Evolutionary conservation across 108 stramenopile genomes (phyloP).

Genomic region (Nitzschia inconspicua): DNA sequence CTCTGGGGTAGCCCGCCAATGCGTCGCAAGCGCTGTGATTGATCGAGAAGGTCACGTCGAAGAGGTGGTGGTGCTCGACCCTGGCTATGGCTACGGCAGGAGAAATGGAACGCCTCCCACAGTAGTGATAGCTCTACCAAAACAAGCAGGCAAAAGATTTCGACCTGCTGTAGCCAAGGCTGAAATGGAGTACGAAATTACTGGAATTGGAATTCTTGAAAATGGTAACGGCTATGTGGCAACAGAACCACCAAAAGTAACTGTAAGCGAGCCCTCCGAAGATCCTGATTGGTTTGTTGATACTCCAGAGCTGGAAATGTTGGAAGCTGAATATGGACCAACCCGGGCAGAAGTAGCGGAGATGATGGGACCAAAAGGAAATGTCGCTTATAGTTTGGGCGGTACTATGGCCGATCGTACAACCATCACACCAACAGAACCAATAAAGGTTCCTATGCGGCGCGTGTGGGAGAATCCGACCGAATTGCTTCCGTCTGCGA

Average conservation of each 20-base stretch:
- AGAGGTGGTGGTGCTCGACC: slow-evolving; percentile 64
- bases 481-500: slow-evolving; percentile 50
- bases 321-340: slow-evolving; percentile 8
- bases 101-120: slow-evolving; percentile 44
- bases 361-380: slow-evolving; percentile 25
- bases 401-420: neutral
- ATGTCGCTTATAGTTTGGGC: slow-evolving; percentile 15
- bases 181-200: slow-evolving; percentile 70
- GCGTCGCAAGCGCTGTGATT: slow-evolving; percentile 69
- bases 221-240: slow-evolving; percentile 71
- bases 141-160: slow-evolving; percentile 3
- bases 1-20: slow-evolving; percentile 30
- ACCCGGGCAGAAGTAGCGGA: slow-evolving; percentile 18
- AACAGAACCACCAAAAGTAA: slow-evolving; percentile 56
- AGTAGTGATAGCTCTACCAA: slow-evolving; percentile 58
- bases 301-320: slow-evolving; percentile 18
- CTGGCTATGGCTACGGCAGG: slow-evolving; percentile 75
- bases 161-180: slow-evolving; percentile 59
- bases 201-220: slow-evolving; percentile 34
- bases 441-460: slow-evolving; percentile 22
- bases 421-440: neutral
- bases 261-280: slow-evolving; percentile 39
- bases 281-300: slow-evolving; percentile 84
- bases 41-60: slow-evolving; percentile 65
- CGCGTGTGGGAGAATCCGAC: slow-evolving; percentile 40